Percentiles rank a stretch among this genome's conserved stretches.
Conservation (phyloP, 2,329 filamentous ascomycete genomes). For the Alternaria sp. region DNA sequence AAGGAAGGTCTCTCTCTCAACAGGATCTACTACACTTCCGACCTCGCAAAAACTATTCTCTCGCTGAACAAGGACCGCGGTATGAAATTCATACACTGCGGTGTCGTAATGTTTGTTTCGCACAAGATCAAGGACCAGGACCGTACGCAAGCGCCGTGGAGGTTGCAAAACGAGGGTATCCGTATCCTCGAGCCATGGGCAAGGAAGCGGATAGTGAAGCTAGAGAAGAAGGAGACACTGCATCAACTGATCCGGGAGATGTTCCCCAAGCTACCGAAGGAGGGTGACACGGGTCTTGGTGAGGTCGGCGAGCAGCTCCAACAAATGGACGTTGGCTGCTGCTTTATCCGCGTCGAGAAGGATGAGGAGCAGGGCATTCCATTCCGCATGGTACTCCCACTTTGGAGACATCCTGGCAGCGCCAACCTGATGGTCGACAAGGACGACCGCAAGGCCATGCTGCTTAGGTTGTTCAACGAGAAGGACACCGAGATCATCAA, state of each 20-base stretch:
- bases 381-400: slow-evolving; percentile 86
- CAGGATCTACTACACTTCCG: slow-evolving; percentile 95
- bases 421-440: slow-evolving; percentile 98
- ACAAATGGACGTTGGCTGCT: slow-evolving; percentile 87
- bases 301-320: slow-evolving; percentile 87
- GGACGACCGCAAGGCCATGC: slow-evolving; percentile 90
- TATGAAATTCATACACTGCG: slow-evolving; percentile 94
- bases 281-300: slow-evolving; percentile 76
- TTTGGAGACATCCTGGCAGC: slow-evolving; percentile 92
- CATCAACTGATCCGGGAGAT: slow-evolving; percentile 88
- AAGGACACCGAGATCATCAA: slow-evolving; percentile 74
- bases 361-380: slow-evolving; percentile 69
- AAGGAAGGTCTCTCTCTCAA: slow-evolving; percentile 85
- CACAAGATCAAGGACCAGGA: slow-evolving; percentile 89
- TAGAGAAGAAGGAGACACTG: slow-evolving; percentile 78
- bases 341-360: slow-evolving; percentile 83
- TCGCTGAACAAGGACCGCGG: slow-evolving; percentile 86
- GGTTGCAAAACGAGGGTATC: slow-evolving; percentile 94
- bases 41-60: slow-evolving; percentile 84
- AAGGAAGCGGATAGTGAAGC: slow-evolving; percentile 80
- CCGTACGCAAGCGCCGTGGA: slow-evolving; percentile 88
- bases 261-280: slow-evolving; percentile 87
- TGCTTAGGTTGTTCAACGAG: slow-evolving; percentile 90
- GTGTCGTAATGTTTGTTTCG: slow-evolving; percentile 87
- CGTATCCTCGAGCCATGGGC: slow-evolving; percentile 91